These are phyloP conservation scores for Blastobotrys malaysiensis DNA, from an alignment of 1,139 yeast genomes.

Conservation along the genomic window DNA sequence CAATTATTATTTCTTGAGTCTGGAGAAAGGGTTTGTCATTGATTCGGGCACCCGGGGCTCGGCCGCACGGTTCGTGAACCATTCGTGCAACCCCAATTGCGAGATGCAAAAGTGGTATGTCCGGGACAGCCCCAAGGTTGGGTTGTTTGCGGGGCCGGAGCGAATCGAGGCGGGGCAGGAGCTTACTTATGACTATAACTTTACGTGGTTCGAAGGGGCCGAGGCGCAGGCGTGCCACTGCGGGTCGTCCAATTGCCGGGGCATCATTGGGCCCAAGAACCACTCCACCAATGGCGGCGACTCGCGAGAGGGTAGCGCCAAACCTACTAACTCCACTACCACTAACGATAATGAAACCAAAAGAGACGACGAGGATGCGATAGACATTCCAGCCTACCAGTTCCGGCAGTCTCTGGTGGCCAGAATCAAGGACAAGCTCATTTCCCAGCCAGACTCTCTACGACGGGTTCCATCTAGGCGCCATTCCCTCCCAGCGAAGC, in stretches of 20 bases:
- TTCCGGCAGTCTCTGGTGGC: neutral
- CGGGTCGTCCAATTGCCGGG: conserved; percentile 36
- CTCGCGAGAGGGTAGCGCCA: neutral
- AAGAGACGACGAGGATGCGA: neutral
- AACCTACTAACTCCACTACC: neutral
- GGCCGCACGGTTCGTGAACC: conserved; percentile 41
- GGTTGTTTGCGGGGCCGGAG: conserved; percentile 36
- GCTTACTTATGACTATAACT: conserved; percentile 40
- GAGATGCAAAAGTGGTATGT: conserved; percentile 43
- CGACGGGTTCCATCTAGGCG: neutral
- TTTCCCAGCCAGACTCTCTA: neutral
- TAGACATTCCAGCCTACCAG: neutral
- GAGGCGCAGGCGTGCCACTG: conserved; percentile 38
- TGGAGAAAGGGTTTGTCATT: conserved; percentile 37
- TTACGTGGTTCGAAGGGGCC: conserved; percentile 38
- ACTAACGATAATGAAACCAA: neutral
- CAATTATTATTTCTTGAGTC: conserved; percentile 34
- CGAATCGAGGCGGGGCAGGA: conserved; percentile 36
- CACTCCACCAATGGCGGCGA: neutral
- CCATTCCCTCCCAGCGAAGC: neutral
- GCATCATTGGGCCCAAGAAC: conserved; percentile 30
- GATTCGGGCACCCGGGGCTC: conserved; percentile 40
- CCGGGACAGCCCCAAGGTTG: conserved; percentile 37
- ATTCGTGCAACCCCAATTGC: conserved; percentile 41
- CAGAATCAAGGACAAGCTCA: neutral